A percentile compares a stretch with the other conserved stretches of the same genome.
These are phyloP conservation scores for Asterophora parasitica DNA, from an alignment of 768 basidiomycete species.

Conservation along the genomic window DNA sequence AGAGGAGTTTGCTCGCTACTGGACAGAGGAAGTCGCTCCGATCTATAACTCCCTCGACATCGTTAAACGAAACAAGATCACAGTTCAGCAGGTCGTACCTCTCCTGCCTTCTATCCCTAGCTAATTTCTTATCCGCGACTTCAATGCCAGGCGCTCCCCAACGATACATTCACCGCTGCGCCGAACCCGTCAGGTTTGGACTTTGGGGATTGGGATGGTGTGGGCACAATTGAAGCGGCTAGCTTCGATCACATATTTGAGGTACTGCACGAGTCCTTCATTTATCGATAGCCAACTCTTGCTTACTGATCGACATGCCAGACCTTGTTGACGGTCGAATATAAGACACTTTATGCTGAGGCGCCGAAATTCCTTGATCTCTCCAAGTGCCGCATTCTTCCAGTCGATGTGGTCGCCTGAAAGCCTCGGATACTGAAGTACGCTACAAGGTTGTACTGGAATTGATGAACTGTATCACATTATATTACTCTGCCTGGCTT, in stretches of 20 bases:
- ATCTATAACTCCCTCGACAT: slow-evolving; percentile 26
- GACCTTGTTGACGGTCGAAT: too few relatives aligned
- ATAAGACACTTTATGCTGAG: too few relatives aligned
- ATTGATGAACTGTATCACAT: too few relatives aligned
- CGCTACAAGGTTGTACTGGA: too few relatives aligned
- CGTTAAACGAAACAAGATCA: slow-evolving; percentile 27
- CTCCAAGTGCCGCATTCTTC: too few relatives aligned
- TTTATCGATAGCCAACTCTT: too few relatives aligned
- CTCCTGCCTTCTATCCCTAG: neutral
- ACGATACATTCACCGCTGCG: slow-evolving; percentile 5
- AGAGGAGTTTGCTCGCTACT: slow-evolving; percentile 27
- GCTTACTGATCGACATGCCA: too few relatives aligned
- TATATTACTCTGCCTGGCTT: too few relatives aligned
- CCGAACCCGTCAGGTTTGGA: slow-evolving; percentile 9
- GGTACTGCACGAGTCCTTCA: too few relatives aligned
- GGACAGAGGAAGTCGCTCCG: slow-evolving; percentile 23
- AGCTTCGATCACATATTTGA: slow-evolving; percentile 25
- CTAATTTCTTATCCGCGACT: neutral
- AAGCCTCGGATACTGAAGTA: too few relatives aligned
- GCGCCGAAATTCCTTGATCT: too few relatives aligned
- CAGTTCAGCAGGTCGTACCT: slow-evolving; percentile 29
- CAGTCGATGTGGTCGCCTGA: too few relatives aligned
- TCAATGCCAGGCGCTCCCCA: slow-evolving; percentile 18
- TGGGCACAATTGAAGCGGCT: slow-evolving; percentile 27
- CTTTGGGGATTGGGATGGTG: slow-evolving; percentile 23